These are phyloP conservation scores for Sugiyamaella chiloensis DNA, from an alignment of 805 yeast species.

Conservation along the genomic window DNA sequence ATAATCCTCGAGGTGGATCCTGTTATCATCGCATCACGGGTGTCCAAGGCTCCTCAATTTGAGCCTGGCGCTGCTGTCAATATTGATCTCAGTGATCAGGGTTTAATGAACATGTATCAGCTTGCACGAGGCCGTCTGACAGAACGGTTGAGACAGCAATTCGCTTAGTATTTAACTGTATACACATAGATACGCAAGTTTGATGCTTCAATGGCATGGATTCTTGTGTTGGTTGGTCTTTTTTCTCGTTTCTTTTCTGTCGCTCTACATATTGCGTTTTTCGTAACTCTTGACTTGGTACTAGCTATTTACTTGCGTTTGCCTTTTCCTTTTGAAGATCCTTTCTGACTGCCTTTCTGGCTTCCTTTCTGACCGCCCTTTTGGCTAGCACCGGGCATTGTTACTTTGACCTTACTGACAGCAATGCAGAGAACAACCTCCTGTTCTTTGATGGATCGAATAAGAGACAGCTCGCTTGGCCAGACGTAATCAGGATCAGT, in stretches of 20 bases:
- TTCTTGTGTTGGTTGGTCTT: no score
- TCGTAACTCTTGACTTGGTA: no score
- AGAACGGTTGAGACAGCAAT: constrained; percentile 47
- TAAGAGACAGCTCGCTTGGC: constrained; percentile 60
- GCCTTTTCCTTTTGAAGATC: not conserved
- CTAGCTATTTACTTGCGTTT: no score
- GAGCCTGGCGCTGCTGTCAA: constrained; percentile 46
- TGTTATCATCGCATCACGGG: constrained; percentile 81
- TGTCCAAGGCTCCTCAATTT: constrained; percentile 77
- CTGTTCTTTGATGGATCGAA: constrained; percentile 55
- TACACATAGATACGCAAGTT: no score
- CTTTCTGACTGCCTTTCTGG: no score
- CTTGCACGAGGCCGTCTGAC: constrained; percentile 75
- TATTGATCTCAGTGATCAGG: constrained; percentile 41
- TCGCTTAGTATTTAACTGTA: constrained; percentile 14
- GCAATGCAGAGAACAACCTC: constrained; percentile 68
- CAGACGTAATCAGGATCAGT: constrained; percentile 58
- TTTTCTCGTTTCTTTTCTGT: no score
- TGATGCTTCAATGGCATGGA: no score
- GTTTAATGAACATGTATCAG: constrained; percentile 75
- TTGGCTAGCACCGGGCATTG: constrained; percentile 24
- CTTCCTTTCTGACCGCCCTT: constrained; percentile 20
- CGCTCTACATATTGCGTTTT: no score
- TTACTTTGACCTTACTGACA: constrained; percentile 66
- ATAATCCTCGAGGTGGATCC: constrained; percentile 88